Base-by-base conservation (phyloP, 371 early-diverging fungal genomes). In the Circinella minor region DNA sequence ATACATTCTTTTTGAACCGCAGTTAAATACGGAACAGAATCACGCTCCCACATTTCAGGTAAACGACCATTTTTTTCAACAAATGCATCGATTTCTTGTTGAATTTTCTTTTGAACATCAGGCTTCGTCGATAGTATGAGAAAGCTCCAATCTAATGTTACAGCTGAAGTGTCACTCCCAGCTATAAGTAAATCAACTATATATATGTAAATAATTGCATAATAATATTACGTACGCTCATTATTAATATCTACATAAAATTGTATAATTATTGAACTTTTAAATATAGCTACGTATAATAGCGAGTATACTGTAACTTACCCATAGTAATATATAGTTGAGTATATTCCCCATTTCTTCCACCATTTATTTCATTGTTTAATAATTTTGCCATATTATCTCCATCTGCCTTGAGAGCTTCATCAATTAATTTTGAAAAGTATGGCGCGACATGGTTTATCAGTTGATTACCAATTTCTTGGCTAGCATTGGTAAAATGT, bases 1-100 rank as follows among this genome's bases (percentile, higher is more conserved):
- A 75, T 18, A 27, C 70, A 67, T 38, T 75, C 76, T 51, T 63
- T 69, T 47, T 67, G 67, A 0, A 65, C 68, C 38, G 70, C 66
- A 13, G 65, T 51, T 36, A 60, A 18, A 36, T 64, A 72, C 43
- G 70, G 76, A 9, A 72, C 15, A 0, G 34, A 8, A 15, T 70
- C 70, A 27, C 72, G 68, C 9, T 71, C 67, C 8, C 57, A 18
- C 46, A 67, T 73, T 14, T 37, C 46, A 5, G 76, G 77, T 4
- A 77, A 48, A 9, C 69, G 27, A 20, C 27, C 36, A 43, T 77
- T 36, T 17, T 57, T 60, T 10, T 61, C 18, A 10, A 68, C 66
- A 59, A 71, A 74, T 4, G 39, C 55, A 63, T 71, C 71, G 27
- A 74, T 27, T 59, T 71, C 74, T 4, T 38, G 36, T 4, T 36